These are phyloP conservation scores for Pichia eremophila DNA, from an alignment of 805 yeast genomes.

Conservation along the genomic window DNA sequence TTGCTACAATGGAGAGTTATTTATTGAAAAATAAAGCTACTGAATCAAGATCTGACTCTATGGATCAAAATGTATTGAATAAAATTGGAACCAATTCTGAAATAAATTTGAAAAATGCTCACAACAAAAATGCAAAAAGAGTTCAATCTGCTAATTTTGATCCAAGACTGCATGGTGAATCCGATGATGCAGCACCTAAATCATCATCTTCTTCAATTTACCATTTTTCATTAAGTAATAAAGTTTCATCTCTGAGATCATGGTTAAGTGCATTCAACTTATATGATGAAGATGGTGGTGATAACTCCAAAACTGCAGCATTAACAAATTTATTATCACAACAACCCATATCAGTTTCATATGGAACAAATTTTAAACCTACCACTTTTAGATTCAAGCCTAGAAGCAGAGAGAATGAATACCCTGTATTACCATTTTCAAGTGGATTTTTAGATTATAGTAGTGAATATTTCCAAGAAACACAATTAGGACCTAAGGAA, in stretches of 20 bases:
- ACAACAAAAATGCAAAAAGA: constrained; percentile 6
- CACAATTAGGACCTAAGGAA: constrained; percentile 81
- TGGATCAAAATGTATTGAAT: not conserved
- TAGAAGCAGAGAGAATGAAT: constrained; percentile 19
- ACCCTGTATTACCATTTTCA: constrained; percentile 43
- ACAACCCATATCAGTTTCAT: constrained; percentile 22
- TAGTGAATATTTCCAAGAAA: constrained; percentile 91
- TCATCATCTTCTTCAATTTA: constrained; percentile 11
- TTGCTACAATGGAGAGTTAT: constrained; percentile 55
- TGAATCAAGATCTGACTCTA: not conserved
- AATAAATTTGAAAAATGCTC: not conserved
- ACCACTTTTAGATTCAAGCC: constrained; percentile 45
- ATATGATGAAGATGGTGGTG: constrained; percentile 15
- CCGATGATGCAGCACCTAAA: not conserved
- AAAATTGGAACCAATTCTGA: constrained; percentile 1
- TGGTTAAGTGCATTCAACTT: constrained; percentile 19
- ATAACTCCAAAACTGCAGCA: constrained; percentile 14
- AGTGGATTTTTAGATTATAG: constrained; percentile 67
- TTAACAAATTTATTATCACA: constrained; percentile 17
- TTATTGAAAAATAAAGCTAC: constrained; percentile 37
- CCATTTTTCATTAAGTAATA: constrained; percentile 5
- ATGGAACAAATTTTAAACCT: constrained; percentile 43
- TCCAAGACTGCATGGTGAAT: constrained; percentile 1
- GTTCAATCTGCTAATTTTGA: constrained; percentile 19
- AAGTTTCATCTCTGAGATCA: constrained; percentile 7